Evolutionary conservation across 1,284 basidiomycete species (phyloP).

Genomic region (Sporisorium sorghi): DNA sequence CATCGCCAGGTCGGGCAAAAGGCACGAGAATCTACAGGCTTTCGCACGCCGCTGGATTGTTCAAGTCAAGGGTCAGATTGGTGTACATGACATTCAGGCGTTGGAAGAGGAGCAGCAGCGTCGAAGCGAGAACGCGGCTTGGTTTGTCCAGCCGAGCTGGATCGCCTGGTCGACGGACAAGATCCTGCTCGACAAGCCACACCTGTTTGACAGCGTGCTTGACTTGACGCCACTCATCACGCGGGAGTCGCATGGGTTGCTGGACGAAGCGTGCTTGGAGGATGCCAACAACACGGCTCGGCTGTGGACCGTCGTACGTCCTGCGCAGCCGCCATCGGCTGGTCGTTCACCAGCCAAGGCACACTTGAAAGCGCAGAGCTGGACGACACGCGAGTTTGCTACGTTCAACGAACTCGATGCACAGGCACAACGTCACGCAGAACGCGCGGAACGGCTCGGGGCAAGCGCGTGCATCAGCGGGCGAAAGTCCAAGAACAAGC

Average conservation of each 20-base stretch:
- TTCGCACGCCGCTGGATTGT: conserved; percentile 27
- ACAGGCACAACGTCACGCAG: conserved; percentile 43
- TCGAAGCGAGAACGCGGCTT: not conserved
- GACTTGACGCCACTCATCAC: conserved; percentile 51
- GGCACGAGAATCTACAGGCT: conserved; percentile 30
- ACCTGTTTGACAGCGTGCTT: conserved; percentile 57
- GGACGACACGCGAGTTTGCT: conserved; percentile 59
- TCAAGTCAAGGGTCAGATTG: conserved; percentile 53
- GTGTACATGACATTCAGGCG: conserved; percentile 53
- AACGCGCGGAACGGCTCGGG: conserved; percentile 29
- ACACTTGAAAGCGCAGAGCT: conserved; percentile 41
- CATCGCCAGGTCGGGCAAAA: conserved; percentile 18
- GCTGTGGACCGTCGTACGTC: conserved; percentile 16
- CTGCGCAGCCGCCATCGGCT: not conserved
- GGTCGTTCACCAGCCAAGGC: conserved; percentile 4
- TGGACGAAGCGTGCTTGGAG: conserved; percentile 30
- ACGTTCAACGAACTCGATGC: conserved; percentile 57
- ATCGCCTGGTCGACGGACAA: conserved; percentile 62
- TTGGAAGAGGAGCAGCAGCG: conserved; percentile 45
- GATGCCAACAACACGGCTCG: conserved; percentile 20
- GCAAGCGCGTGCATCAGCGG: conserved; percentile 27
- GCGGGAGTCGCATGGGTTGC: conserved; percentile 23
- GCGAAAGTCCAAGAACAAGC: conserved; percentile 22
- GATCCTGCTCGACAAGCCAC: conserved; percentile 57
- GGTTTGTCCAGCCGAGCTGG: conserved; percentile 34